Conservation (phyloP, 345 rosid species). For the Linum usitatissimum region DNA sequence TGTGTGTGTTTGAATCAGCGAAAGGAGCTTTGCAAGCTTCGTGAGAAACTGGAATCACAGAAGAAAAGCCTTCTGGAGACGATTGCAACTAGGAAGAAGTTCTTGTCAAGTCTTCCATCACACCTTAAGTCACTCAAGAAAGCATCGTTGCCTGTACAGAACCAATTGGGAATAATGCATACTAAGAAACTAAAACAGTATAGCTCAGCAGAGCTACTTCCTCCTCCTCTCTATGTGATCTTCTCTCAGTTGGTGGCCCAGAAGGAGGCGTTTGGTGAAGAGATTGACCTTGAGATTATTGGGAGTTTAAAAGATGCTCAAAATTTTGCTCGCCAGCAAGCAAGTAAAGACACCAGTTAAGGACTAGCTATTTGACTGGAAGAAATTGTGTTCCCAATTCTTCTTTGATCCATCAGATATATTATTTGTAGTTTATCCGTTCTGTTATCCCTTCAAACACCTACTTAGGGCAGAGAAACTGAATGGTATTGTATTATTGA, state of each 20-base stretch:
- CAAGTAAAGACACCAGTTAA: constrained; percentile 58
- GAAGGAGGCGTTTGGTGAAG: constrained; percentile 82
- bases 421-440: background rate
- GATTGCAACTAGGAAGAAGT: constrained; percentile 73
- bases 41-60: constrained; percentile 48
- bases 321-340: constrained; percentile 58
- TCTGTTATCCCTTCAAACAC: background rate
- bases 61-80: constrained; percentile 62
- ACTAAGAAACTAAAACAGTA: constrained; percentile 75
- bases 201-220: constrained; percentile 75
- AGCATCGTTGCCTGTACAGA: constrained; percentile 85
- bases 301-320: constrained; percentile 81
- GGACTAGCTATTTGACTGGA: background rate
- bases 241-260: constrained; percentile 73
- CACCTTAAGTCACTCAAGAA: constrained; percentile 88
- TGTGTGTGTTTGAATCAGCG: constrained; percentile 34
- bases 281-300: constrained; percentile 51
- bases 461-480: background rate
- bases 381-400: background rate
- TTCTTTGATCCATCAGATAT: background rate
- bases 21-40: constrained; percentile 67
- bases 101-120: constrained; percentile 66
- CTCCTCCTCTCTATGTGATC: constrained; percentile 76
- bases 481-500: constrained; percentile 7
- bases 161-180: constrained; percentile 56